A percentile compares a stretch with the other conserved stretches of the same genome.
phyloP scores from a whole-genome alignment of 1,284 basidiomycete genomes.

The Paramarasmius palmivorus region DNA sequence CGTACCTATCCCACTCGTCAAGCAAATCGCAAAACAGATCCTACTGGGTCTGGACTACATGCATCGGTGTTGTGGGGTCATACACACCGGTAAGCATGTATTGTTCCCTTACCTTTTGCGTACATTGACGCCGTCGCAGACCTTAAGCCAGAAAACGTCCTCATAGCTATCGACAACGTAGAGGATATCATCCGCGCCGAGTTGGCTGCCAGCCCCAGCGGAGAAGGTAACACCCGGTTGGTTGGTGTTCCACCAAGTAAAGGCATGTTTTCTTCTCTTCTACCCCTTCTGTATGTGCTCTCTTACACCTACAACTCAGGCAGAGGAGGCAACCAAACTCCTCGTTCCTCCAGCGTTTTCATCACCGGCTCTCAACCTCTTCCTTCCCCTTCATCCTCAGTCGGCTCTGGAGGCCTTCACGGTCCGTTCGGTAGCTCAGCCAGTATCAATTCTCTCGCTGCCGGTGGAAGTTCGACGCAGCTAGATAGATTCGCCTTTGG shows the following conservation, averaged over 20 bases:
- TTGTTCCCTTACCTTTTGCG: slow-evolving; percentile 19
- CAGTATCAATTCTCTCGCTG: too few species aligned
- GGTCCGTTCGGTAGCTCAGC: neutral
- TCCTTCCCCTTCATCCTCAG: slow-evolving; percentile 76
- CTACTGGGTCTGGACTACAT: slow-evolving; percentile 96
- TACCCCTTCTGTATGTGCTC: neutral
- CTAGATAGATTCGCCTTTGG: slow-evolving; percentile 91
- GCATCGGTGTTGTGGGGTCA: slow-evolving; percentile 94
- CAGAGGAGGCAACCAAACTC: slow-evolving; percentile 96
- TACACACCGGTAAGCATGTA: slow-evolving; percentile 74
- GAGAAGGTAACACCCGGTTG: too few species aligned
- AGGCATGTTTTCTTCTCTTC: neutral
- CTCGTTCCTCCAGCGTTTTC: slow-evolving; percentile 84
- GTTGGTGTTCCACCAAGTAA: too few species aligned
- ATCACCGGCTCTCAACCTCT: slow-evolving; percentile 95
- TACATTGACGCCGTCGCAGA: slow-evolving; percentile 46
- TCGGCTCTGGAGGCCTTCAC: slow-evolving; percentile 53
- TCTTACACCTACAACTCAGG: slow-evolving; percentile 49
- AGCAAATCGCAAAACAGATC: slow-evolving; percentile 97
- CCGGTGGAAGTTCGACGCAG: slow-evolving; percentile 17
- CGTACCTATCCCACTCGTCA: slow-evolving; percentile 91
- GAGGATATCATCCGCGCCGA: slow-evolving; percentile 92
- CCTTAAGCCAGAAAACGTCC: slow-evolving; percentile 97
- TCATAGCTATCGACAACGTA: slow-evolving; percentile 97
- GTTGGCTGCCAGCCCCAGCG: slow-evolving; percentile 49